These are phyloP conservation scores for Simplicillium sp. DNA, from an alignment of 2,329 filamentous ascomycete genomes.

Conservation along the genomic window DNA sequence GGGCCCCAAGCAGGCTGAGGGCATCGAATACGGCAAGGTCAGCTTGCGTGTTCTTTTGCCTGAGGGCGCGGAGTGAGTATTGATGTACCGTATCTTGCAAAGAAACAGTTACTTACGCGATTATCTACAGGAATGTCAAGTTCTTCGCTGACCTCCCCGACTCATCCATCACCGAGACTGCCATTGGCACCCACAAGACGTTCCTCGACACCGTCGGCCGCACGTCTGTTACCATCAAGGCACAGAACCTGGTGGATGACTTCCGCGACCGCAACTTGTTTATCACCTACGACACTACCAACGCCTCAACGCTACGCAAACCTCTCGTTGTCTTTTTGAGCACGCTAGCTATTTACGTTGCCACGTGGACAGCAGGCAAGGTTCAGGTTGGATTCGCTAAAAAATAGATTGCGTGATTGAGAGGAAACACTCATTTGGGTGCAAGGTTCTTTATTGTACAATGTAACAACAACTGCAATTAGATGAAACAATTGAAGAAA, in stretches of 20 bases:
- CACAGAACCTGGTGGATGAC: slow-evolving; percentile 84
- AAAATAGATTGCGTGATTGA: slow-evolving; percentile 15
- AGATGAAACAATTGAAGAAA: no score
- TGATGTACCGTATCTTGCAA: background rate
- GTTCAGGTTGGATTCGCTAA: slow-evolving; percentile 70
- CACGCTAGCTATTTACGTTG: slow-evolving; percentile 62
- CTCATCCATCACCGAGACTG: slow-evolving; percentile 48
- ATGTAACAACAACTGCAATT: no score
- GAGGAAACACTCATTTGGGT: background rate
- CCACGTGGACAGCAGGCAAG: slow-evolving; percentile 65
- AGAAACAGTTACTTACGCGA: slow-evolving; percentile 13
- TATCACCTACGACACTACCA: slow-evolving; percentile 80
- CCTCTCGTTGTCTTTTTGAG: slow-evolving; percentile 73
- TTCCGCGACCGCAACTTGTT: slow-evolving; percentile 74
- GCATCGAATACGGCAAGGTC: slow-evolving; percentile 75
- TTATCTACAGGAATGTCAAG: slow-evolving; percentile 61
- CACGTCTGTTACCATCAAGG: slow-evolving; percentile 70
- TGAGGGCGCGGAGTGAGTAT: slow-evolving; percentile 73
- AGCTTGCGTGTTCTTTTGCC: slow-evolving; percentile 77
- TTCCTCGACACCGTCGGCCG: slow-evolving; percentile 92
- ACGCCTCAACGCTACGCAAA: slow-evolving; percentile 69
- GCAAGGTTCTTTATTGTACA: no score
- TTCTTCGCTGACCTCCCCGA: slow-evolving; percentile 65
- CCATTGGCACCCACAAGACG: slow-evolving; percentile 62
- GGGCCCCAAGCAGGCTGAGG: slow-evolving; percentile 78